Conservation (phyloP, 2,329 filamentous ascomycete genomes). For the Colletotrichum sp. region DNA sequence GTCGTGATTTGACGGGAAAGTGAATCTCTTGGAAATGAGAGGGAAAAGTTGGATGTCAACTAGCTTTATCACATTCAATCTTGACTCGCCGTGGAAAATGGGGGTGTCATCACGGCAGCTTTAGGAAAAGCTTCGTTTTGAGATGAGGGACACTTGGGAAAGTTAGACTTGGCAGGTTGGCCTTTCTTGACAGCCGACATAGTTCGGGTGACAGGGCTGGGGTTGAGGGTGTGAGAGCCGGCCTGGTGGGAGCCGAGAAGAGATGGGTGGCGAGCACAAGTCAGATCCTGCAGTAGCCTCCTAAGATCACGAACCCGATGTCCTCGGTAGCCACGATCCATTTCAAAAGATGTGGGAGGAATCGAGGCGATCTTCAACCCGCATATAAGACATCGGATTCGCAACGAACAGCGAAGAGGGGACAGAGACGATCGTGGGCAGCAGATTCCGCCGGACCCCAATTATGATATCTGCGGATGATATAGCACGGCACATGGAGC, state of each 20-base stretch:
- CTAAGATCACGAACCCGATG: rapidly evolving
- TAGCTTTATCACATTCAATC: neutral
- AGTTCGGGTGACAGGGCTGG: neutral
- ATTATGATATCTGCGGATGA: neutral
- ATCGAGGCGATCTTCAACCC: neutral
- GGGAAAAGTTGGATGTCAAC: neutral
- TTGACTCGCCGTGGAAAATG: neutral
- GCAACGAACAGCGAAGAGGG: neutral
- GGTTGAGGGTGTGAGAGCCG: neutral
- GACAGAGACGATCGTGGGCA: neutral
- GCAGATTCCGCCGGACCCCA: neutral
- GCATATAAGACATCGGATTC: neutral
- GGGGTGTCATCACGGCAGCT: neutral
- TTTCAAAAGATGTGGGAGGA: neutral
- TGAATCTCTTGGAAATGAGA: neutral
- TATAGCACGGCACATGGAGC: neutral
- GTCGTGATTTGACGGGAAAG: neutral
- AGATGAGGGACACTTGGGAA: neutral
- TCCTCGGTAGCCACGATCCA: neutral
- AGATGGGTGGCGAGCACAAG: neutral
- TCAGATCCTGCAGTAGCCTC: neutral
- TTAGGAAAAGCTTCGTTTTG: neutral
- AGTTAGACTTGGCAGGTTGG: neutral
- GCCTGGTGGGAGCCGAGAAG: neutral
- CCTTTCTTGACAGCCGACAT: neutral